Conservation (phyloP, 345 rosid species). For the Carallia brachiata region DNA sequence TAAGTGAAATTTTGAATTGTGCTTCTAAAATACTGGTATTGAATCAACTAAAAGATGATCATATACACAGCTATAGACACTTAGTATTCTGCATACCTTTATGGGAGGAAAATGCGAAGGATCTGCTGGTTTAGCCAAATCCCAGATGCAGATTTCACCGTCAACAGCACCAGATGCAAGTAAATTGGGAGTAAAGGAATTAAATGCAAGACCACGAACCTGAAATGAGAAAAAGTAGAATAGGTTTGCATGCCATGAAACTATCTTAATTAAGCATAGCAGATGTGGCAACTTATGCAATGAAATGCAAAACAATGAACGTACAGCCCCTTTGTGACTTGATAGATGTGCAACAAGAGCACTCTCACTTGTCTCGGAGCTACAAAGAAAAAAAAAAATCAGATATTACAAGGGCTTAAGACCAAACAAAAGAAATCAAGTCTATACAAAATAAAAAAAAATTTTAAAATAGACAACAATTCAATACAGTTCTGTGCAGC, state of each 20-base stretch:
- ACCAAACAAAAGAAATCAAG: background rate
- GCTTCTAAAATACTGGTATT: background rate
- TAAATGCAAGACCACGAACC: constrained; percentile 99
- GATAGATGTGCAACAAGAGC: constrained; percentile 74
- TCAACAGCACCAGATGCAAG: constrained; percentile 99
- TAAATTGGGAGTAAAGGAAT: constrained; percentile 63
- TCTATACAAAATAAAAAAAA: background rate
- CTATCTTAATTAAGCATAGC: constrained; percentile 1
- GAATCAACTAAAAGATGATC: background rate
- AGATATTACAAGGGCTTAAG: background rate
- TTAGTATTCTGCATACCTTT: constrained; percentile 43
- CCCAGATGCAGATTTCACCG: constrained; percentile 97
- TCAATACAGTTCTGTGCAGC: no score
- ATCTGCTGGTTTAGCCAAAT: constrained; percentile 66
- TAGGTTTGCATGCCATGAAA: constrained; percentile 2
- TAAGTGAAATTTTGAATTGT: no score
- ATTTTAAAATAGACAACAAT: no score
- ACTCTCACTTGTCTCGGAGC: constrained; percentile 59
- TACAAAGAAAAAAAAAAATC: constrained; percentile 19
- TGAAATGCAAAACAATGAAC: constrained; percentile 31
- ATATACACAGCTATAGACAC: background rate
- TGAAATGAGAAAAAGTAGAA: constrained; percentile 24
- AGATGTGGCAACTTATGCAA: background rate
- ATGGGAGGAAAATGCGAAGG: constrained; percentile 86
- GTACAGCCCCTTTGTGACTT: constrained; percentile 90